Base-by-base conservation (phyloP, 345 rosid species). In the Lepidium didymum region DNA sequence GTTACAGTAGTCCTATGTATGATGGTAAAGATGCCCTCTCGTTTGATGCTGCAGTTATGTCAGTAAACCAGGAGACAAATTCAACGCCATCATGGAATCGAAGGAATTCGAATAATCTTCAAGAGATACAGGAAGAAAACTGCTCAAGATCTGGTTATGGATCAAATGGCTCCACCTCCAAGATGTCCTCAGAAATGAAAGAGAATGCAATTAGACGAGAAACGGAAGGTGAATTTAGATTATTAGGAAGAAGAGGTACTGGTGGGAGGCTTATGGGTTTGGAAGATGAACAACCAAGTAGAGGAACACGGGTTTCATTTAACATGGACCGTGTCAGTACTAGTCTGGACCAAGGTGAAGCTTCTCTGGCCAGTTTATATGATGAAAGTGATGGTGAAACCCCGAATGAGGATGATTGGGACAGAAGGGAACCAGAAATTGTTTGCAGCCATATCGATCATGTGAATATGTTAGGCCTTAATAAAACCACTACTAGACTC, bases 121-220 rank as follows among this genome's bases (percentile, higher is more conserved):
- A 73, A 53, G 95, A 92, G 81, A 92, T 89, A 15, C 81, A 89
- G 76, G 96, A 89, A 80, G 92, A 89, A 54, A 74, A 74, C 55
- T 65, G 76, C 23, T 68, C 71, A 68, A 55, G 72, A 69, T 74
- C 81, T 75, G 69, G 62, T 70, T 47, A 80, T 67, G 52, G 77
- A 73, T 68, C 76, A 31, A 83, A 87, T 70, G 88, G 95, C 42
- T 78, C 79, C 10, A 67, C 64, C 56, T 77, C 87, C 40, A 83
- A 77, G 62, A 76, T 79, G 73, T 66, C 83, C 58, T 36, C 81
- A 0, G 94, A 80, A 27, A 76, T 80, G 56, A 92, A 86, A 76
- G 96, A 92, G 64, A 92, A 91, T 68, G 98, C 98, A 4, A 92
- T 92, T 47, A 86, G 91, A 75, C 82, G 98, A 75, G 98, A 92